phyloP scores from a whole-genome alignment of 2,329 filamentous ascomycete species.

The Diplocarpon mali region DNA sequence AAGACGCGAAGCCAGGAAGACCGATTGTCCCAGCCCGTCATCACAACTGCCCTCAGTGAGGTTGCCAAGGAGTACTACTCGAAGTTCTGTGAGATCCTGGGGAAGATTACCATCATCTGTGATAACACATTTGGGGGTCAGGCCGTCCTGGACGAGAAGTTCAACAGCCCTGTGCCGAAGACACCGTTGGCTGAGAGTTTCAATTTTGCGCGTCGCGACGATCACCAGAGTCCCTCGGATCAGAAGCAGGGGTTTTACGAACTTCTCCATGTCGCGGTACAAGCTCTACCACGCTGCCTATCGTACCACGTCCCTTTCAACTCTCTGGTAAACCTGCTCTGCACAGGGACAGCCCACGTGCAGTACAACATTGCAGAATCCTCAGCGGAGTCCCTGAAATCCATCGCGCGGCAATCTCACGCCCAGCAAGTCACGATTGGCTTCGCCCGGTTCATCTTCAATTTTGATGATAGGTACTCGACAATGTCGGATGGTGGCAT shows the following conservation, averaged over 20 bases:
- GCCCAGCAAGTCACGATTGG: conserved; percentile 94
- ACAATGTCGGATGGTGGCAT: conserved; percentile 98
- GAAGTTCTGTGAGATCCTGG: conserved; percentile 87
- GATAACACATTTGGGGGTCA: conserved; percentile 96
- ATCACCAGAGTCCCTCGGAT: conserved; percentile 58
- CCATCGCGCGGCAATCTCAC: conserved; percentile 85
- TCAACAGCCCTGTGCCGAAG: conserved; percentile 75
- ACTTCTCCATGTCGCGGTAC: conserved; percentile 86
- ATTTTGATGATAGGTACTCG: conserved; percentile 92
- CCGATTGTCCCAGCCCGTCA: conserved; percentile 53
- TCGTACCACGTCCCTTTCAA: conserved; percentile 88
- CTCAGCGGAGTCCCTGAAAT: conserved; percentile 85
- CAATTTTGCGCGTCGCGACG: conserved; percentile 77
- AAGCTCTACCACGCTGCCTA: conserved; percentile 87
- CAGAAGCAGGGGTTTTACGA: conserved; percentile 94
- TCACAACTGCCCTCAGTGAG: conserved; percentile 56
- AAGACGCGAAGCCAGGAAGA: conserved; percentile 40
- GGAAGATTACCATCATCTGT: conserved; percentile 91
- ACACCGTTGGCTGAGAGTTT: conserved; percentile 93
- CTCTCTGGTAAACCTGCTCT: conserved; percentile 84
- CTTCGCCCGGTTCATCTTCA: conserved; percentile 96
- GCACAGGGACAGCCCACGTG: conserved; percentile 92
- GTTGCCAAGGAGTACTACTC: conserved; percentile 75
- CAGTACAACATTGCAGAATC: conserved; percentile 86
- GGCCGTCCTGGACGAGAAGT: conserved; percentile 90